Conservation (phyloP, 2,329 filamentous ascomycete species). For the Colletotrichum cereale region DNA sequence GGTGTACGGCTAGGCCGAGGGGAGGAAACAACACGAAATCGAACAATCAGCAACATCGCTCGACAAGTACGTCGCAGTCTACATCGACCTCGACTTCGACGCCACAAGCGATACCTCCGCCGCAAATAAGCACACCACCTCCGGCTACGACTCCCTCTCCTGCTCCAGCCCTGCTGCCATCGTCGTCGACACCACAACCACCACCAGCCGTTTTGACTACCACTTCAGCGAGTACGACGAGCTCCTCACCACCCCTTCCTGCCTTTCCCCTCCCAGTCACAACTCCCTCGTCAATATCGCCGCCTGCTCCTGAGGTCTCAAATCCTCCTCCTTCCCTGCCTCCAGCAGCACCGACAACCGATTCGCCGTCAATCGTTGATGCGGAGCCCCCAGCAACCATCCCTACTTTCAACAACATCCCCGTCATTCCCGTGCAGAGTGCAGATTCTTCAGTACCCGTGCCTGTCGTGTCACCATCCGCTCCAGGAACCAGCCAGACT, state of each 20-base stretch:
- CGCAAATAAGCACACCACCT: constrained; percentile 23
- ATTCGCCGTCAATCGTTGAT: constrained; percentile 23
- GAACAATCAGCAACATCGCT: constrained; percentile 24
- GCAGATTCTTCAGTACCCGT: constrained; percentile 21
- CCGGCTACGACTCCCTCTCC: background rate
- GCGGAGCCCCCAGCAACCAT: constrained; percentile 34
- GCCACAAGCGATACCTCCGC: constrained; percentile 26
- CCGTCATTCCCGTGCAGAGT: constrained; percentile 25
- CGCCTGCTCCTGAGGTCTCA: constrained; percentile 31
- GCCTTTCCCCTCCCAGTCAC: constrained; percentile 40
- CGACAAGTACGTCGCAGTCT: constrained; percentile 32
- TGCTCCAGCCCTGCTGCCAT: constrained; percentile 10
- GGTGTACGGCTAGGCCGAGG: constrained; percentile 67
- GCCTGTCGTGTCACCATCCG: constrained; percentile 38
- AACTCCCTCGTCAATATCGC: constrained; percentile 19
- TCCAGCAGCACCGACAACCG: constrained; percentile 24
- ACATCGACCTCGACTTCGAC: constrained; percentile 30
- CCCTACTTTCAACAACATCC: constrained; percentile 36
- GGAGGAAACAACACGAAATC: constrained; percentile 30
- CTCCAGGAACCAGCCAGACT: constrained; percentile 51
- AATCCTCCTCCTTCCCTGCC: constrained; percentile 37
- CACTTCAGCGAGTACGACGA: constrained; percentile 54
- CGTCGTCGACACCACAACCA: constrained; percentile 5
- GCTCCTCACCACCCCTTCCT: constrained; percentile 42
- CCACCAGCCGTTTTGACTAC: constrained; percentile 42